These are phyloP conservation scores for Ceratobasidium sp. DNA, from an alignment of 1,284 basidiomycete genomes.

Conservation along the genomic window DNA sequence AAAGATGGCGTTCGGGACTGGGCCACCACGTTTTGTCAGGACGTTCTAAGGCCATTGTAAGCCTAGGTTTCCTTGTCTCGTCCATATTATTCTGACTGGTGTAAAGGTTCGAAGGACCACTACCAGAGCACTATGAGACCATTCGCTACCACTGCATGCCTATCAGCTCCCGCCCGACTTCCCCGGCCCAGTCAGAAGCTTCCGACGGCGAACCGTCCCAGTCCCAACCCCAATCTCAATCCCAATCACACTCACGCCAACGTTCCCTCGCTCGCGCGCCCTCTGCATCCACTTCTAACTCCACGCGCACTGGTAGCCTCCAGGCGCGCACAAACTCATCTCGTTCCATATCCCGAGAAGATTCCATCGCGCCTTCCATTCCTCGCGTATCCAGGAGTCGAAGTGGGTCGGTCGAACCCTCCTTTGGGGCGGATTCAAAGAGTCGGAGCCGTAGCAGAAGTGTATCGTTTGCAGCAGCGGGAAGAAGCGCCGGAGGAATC, in stretches of 20 bases:
- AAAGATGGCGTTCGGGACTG: background rate
- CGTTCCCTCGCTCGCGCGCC: conserved; percentile 17
- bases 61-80: background rate
- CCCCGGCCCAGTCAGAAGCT: conserved; percentile 15
- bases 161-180: conserved; percentile 2
- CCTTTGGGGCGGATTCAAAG: background rate
- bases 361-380: background rate
- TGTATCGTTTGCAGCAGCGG: conserved; percentile 32
- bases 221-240: conserved; percentile 4
- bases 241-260: conserved; percentile 2
- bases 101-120: conserved; percentile 13
- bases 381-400: conserved; percentile 5
- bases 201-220: background rate
- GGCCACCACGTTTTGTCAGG: conserved; percentile 30
- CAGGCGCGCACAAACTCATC: background rate
- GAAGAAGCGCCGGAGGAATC: conserved; percentile 32
- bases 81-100: background rate
- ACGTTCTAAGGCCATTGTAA: conserved; percentile 26
- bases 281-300: conserved; percentile 3
- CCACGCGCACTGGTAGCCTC: conserved; percentile 18
- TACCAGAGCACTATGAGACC: conserved; percentile 35
- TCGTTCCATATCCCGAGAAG: conserved; percentile 15
- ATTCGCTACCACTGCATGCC: conserved; percentile 30
- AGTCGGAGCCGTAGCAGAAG: conserved; percentile 18
- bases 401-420: conserved; percentile 30